Evolutionary conservation across 1,284 basidiomycete genomes (phyloP).

Genomic region (Vanrija humicola): DNA sequence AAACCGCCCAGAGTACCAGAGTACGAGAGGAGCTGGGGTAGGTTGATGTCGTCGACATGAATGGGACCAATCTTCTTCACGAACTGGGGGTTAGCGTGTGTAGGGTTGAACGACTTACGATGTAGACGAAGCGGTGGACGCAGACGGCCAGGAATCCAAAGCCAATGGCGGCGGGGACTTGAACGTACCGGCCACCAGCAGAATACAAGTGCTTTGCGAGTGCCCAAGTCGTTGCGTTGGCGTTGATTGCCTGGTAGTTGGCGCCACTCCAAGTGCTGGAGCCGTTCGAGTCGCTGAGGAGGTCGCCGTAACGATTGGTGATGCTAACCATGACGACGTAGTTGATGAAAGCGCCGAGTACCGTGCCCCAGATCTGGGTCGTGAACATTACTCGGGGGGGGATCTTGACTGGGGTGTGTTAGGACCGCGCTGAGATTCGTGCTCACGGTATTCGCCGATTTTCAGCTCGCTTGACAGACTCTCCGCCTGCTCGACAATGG

Average conservation of each 20-base stretch:
- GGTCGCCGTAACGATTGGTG: conserved; percentile 22
- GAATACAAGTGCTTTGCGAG: conserved; percentile 18
- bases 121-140: conserved; percentile 10
- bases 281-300: conserved; percentile 20
- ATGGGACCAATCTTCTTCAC: conserved; percentile 7
- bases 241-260: conserved; percentile 16
- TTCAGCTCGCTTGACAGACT: conserved; percentile 23
- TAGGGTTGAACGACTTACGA: not conserved
- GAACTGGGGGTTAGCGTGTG: conserved; percentile 52
- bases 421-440: too few species aligned
- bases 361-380: conserved; percentile 24
- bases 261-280: conserved; percentile 16
- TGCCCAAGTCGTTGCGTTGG: conserved; percentile 21
- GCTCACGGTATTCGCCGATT: conserved; percentile 16
- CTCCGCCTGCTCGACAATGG: conserved; percentile 15
- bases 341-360: conserved; percentile 30
- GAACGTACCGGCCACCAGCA: conserved; percentile 3
- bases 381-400: conserved; percentile 24
- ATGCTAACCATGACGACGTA: conserved; percentile 31
- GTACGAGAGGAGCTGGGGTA: conserved; percentile 16
- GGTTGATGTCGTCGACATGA: conserved; percentile 11
- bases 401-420: conserved; percentile 27
- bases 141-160: conserved; percentile 8
- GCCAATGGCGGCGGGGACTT: conserved; percentile 18
- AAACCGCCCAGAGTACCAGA: conserved; percentile 15